Evolutionary conservation across 371 early-diverging fungal genomes (phyloP).

Genomic region (Actinomortierella wolfii): DNA sequence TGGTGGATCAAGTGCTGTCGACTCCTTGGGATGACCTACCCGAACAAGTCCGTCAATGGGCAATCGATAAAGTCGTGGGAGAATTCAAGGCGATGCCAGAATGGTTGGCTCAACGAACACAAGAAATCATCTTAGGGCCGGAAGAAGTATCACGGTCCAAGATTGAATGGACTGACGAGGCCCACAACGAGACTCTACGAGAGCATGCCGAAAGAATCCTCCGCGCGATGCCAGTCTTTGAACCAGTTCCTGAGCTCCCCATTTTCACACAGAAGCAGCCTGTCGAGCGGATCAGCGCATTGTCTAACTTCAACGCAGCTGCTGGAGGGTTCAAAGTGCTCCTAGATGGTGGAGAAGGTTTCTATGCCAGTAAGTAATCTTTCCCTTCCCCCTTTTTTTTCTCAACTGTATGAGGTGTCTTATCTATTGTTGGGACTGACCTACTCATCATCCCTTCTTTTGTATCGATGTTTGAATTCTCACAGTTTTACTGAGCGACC

Average conservation of each 20-base stretch:
- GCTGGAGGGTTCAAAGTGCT: not conserved
- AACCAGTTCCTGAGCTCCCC: not conserved
- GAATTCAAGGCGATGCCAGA: constrained; percentile 4
- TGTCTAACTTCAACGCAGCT: not conserved
- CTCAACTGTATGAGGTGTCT: no score
- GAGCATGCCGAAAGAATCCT: not conserved
- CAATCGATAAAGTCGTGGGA: not conserved
- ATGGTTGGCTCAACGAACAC: not conserved
- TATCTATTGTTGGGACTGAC: no score
- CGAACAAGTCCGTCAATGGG: not conserved
- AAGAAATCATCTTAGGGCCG: not conserved
- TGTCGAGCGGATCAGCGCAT: not conserved
- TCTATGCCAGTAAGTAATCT: not conserved
- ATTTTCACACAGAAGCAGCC: not conserved
- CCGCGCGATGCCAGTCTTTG: not conserved
- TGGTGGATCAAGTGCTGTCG: not conserved
- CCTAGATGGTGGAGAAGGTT: not conserved
- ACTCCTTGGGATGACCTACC: not conserved
- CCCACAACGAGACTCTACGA: not conserved
- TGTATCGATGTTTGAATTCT: no score
- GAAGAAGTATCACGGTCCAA: not conserved
- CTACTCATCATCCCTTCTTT: no score
- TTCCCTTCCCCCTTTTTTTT: no score
- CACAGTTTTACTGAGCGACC: constrained; percentile 17
- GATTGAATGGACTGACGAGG: constrained; percentile 1